phyloP scores from a whole-genome alignment of 345 rosid species.

The Eucalyptus leucophloia region DNA sequence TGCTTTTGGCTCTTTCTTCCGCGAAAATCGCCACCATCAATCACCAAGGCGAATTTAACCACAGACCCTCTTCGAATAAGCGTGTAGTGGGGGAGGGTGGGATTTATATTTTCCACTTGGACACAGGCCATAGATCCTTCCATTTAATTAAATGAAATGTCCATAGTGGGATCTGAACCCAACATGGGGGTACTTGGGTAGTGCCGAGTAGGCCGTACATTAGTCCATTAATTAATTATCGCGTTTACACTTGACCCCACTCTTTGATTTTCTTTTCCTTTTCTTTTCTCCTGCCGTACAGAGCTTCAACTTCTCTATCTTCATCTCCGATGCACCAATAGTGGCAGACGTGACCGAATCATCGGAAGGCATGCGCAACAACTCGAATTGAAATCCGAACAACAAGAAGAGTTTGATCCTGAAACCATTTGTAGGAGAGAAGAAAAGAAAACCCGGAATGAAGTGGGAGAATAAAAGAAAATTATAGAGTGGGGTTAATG shows the following conservation, averaged over 20 bases:
- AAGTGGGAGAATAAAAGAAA: conserved; percentile 11
- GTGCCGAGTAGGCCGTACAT: not conserved
- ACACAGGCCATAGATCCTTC: not conserved
- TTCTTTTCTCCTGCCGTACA: rapidly evolving
- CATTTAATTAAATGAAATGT: not conserved
- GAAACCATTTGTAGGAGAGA: conserved; percentile 24
- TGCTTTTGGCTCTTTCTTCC: not conserved
- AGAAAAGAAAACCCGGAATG: conserved; percentile 37
- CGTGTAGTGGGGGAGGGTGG: not conserved
- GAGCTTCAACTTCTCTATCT: not conserved
- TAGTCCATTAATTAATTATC: not conserved
- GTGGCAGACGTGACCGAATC: conserved; percentile 33
- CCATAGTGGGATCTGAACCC: not conserved
- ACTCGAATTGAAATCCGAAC: not conserved
- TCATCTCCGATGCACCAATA: not conserved
- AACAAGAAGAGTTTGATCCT: conserved; percentile 10
- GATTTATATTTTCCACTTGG: not conserved
- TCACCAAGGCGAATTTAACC: too few relatives aligned
- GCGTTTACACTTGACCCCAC: not conserved
- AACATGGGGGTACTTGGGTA: not conserved
- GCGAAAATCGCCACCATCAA: not conserved
- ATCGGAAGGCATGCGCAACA: not conserved
- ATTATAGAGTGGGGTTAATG: not conserved
- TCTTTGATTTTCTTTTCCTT: not conserved
- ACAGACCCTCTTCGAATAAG: not conserved